Base-by-base conservation (phyloP, 345 rosid species). In the Triadica sebifera region DNA sequence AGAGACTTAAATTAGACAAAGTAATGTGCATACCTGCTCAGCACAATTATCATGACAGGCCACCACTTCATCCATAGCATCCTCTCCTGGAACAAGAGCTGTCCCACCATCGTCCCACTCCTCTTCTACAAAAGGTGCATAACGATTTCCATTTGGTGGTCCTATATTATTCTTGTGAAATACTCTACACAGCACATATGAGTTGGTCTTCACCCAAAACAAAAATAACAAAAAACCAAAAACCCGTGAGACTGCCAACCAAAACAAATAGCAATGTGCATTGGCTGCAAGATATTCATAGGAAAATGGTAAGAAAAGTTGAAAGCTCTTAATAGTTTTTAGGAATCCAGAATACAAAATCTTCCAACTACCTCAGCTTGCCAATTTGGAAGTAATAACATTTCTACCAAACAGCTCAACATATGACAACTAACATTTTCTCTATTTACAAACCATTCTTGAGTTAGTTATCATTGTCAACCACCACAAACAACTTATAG, bases 81-180 rank as follows among this genome's bases (percentile, higher is more conserved):
- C 92, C 47, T 81, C 85, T 68, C 97, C 91, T 4, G 94, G 97
- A 72, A 88, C 57, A 57, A 90, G 69, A 78, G 86, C 78, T 67
- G 76, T 70, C 66, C 55, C 71, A 65, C 70, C 86, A 84, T 90
- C 91, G 76, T 86, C 84, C 94, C 94, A 90, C 81, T 92, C 94
- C 71, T 87, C 97, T 78, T 92, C 94, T 50, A 86, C 22, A 65
- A 90, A 92, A 1, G 93, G 94, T 0, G 97, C 97, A 82, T 92
- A 90, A 49, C 93, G 86, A 64, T 86, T 88, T 73, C 90, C 97
- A 65, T 84, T 90, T 29, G 97, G 98, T 47, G 98, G 97, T 70
- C 98, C 98, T 70, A 92, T 88, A 75, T 89, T 88, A 73, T 87
- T 87, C 92, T 94, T 94, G 80, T 86, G 93, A 72, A 94, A 94